Evolutionary conservation across 2,329 filamentous ascomycete genomes (phyloP).

Genomic region (Epichloe sylvatica): DNA sequence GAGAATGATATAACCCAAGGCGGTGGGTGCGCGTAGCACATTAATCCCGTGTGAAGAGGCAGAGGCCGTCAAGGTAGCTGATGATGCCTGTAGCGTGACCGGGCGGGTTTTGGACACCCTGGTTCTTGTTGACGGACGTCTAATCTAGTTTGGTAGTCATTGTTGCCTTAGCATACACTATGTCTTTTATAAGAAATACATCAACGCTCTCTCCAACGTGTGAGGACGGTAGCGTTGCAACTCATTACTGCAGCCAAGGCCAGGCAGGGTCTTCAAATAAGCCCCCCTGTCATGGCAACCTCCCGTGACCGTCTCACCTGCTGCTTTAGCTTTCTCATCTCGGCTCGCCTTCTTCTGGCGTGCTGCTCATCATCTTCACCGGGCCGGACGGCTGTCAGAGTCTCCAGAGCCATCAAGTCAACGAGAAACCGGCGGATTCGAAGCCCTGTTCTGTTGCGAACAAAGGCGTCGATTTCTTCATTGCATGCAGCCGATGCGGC

Average conservation of each 20-base stretch:
- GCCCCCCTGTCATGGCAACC: constrained; percentile 7
- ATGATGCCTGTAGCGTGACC: background rate
- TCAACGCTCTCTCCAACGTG: background rate
- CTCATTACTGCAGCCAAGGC: background rate
- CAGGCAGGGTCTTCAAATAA: constrained; percentile 3
- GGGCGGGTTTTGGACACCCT: background rate
- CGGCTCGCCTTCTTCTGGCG: constrained; percentile 16
- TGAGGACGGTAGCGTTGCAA: background rate
- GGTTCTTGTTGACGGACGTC: background rate
- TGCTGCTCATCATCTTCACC: constrained; percentile 14
- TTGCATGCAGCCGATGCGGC: constrained; percentile 43
- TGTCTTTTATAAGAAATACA: constrained; percentile 1
- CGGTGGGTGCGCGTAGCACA: constrained; percentile 6
- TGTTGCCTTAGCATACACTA: constrained; percentile 3
- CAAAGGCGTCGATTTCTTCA: constrained; percentile 36
- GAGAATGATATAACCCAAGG: constrained; percentile 4
- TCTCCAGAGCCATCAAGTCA: constrained; percentile 38
- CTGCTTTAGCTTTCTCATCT: constrained; percentile 23
- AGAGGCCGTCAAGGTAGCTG: background rate
- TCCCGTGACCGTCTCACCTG: constrained; percentile 22
- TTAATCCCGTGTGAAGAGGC: background rate
- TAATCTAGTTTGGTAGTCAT: background rate
- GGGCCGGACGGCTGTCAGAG: constrained; percentile 21
- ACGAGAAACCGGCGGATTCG: constrained; percentile 40
- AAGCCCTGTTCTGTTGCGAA: constrained; percentile 37